These are phyloP conservation scores for Stagonosporopsis chrysanthemi DNA, from an alignment of 2,329 filamentous ascomycete species.

Conservation along the genomic window DNA sequence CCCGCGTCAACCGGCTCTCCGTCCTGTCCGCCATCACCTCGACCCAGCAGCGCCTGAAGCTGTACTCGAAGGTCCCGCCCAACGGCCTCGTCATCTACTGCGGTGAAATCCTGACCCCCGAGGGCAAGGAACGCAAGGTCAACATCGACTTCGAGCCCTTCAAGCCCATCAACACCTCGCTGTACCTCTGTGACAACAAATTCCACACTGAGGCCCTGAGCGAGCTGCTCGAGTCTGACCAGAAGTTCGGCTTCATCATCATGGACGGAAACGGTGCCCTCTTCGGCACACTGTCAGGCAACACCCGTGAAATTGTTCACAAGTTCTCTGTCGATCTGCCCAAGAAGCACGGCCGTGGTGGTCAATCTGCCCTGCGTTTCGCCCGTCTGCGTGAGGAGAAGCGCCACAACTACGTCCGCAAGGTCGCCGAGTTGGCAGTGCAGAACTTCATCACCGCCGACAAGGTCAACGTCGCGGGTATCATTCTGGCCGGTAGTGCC, in stretches of 20 bases:
- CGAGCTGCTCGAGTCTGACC: constrained; percentile 96
- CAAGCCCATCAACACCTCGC: constrained; percentile 99
- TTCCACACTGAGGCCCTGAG: constrained; percentile 98
- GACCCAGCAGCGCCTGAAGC: constrained; percentile 97
- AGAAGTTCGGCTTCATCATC: constrained; percentile 99
- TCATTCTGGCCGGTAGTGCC: constrained; percentile 95
- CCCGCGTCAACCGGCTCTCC: constrained; percentile 96
- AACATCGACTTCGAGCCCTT: constrained; percentile 99
- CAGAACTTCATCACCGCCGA: constrained; percentile 99
- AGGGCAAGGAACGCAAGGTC: constrained; percentile 99
- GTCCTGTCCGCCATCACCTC: constrained; percentile 98
- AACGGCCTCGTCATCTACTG: constrained; percentile 99
- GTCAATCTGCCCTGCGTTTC: constrained; percentile 99
- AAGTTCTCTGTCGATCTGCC: constrained; percentile 98
- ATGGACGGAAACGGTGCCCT: constrained; percentile 99
- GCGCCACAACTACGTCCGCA: constrained; percentile 99
- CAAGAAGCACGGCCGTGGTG: constrained; percentile 99
- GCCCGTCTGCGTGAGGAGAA: constrained; percentile 99
- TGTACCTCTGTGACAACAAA: constrained; percentile 99
- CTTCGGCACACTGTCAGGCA: constrained; percentile 95
- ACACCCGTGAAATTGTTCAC: constrained; percentile 95
- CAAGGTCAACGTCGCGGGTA: constrained; percentile 95
- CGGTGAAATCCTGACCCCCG: constrained; percentile 98
- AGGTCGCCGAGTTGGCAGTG: constrained; percentile 95
- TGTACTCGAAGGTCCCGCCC: constrained; percentile 98